phyloP scores from a whole-genome alignment of 1,284 basidiomycete genomes.

The Amylostereum areolatum region DNA sequence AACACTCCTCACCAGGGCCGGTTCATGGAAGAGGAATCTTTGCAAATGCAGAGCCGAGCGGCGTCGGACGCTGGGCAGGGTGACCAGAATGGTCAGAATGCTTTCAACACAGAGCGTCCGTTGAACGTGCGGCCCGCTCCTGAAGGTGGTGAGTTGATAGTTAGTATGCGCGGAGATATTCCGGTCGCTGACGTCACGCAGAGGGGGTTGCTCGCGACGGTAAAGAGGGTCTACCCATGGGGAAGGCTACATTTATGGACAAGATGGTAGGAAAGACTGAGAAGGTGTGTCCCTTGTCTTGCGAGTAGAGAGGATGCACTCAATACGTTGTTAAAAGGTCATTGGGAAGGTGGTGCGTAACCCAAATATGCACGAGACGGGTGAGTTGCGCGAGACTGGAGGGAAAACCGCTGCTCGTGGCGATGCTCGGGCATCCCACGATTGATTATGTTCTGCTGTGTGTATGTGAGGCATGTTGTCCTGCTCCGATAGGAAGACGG shows the following conservation, averaged over 20 bases:
- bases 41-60: not conserved
- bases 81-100: constrained; percentile 18
- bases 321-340: constrained; percentile 27
- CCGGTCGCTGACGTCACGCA: constrained; percentile 12
- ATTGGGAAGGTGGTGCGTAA: constrained; percentile 43
- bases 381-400: constrained; percentile 47
- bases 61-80: not conserved
- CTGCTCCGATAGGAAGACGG: too few relatives aligned
- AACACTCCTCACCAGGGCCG: not conserved
- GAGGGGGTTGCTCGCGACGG: constrained; percentile 41
- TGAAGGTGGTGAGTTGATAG: constrained; percentile 27
- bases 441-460: constrained; percentile 20
- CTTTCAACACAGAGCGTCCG: constrained; percentile 33
- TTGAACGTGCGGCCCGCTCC: constrained; percentile 32
- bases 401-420: constrained; percentile 43
- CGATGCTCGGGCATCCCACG: constrained; percentile 34
- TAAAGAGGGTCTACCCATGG: constrained; percentile 33
- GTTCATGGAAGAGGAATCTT: not conserved
- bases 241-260: constrained; percentile 39
- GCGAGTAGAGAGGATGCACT: not conserved
- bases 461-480: too few relatives aligned
- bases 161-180: too few relatives aligned
- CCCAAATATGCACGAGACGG: constrained; percentile 46
- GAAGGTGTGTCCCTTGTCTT: constrained; percentile 29
- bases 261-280: constrained; percentile 50